Percentiles rank a stretch among this genome's conserved stretches.
Evolutionary conservation across 345 rosid species (phyloP).

Genomic region (Kandelia obovata): DNA sequence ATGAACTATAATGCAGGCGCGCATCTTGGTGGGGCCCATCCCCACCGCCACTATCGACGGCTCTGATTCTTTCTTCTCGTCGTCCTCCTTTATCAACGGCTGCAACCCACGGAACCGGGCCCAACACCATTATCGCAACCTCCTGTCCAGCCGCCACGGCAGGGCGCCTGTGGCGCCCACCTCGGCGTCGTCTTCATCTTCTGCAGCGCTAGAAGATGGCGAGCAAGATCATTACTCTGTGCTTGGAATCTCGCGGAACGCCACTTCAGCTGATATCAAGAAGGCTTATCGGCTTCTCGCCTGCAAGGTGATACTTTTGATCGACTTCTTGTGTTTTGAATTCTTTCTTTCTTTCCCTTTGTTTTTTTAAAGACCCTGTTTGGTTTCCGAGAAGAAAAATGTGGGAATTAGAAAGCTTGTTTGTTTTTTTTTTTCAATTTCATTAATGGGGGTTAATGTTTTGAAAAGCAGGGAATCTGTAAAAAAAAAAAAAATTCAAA

Average conservation of each 20-base stretch:
- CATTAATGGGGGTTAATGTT: no score
- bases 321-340: not conserved
- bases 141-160: conserved; percentile 21
- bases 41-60: conserved; percentile 33
- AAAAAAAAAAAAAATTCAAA: no score
- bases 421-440: no score
- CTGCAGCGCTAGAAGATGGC: conserved; percentile 33
- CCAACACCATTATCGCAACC: conserved; percentile 16
- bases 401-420: no score
- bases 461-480: no score
- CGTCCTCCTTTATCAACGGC: conserved; percentile 10
- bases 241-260: conserved; percentile 55
- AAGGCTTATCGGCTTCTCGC: conserved; percentile 85
- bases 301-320: conserved; percentile 49
- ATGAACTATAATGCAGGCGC: conserved; percentile 61
- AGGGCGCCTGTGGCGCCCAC: conserved; percentile 26
- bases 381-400: conserved; percentile 10
- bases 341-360: not conserved
- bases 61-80: conserved; percentile 30
- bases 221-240: conserved; percentile 68
- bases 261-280: conserved; percentile 64
- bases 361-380: not conserved
- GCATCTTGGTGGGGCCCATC: conserved; percentile 63
- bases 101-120: conserved; percentile 9
- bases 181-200: conserved; percentile 35